Percentiles rank a stretch among this genome's conserved stretches.
Evolutionary conservation across 78 protist species (phyloP).

Genomic region (Dictyostelium citrinum): DNA sequence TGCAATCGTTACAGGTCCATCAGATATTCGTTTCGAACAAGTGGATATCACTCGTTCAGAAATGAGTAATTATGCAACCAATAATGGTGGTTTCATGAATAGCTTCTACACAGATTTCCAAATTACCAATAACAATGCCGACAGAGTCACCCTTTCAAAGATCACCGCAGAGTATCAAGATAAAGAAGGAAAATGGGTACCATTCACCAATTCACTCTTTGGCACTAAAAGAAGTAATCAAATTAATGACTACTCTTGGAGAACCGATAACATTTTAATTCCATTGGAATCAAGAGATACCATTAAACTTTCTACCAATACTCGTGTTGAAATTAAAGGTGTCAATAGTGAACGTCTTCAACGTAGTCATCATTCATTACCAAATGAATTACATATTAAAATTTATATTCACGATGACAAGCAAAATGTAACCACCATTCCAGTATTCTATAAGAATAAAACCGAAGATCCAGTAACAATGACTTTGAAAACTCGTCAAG

Average conservation of each 20-base stretch:
- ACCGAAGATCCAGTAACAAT: conserved; percentile 37
- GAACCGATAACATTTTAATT: conserved; percentile 3
- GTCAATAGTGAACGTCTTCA: neutral
- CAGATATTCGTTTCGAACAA: conserved; percentile 39
- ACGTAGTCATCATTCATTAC: conserved; percentile 14
- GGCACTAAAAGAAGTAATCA: neutral
- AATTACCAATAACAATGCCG: conserved; percentile 15
- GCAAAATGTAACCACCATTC: conserved; percentile 24
- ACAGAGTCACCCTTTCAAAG: conserved; percentile 25
- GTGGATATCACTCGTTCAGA: conserved; percentile 30
- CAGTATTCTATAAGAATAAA: conserved; percentile 42
- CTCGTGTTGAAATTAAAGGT: conserved; percentile 2
- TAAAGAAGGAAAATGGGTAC: conserved; percentile 21
- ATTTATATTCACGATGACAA: neutral
- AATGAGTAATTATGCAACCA: neutral
- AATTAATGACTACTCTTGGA: conserved; percentile 36
- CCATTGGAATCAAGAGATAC: conserved; percentile 22
- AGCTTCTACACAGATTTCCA: conserved; percentile 60
- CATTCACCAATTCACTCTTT: conserved; percentile 22
- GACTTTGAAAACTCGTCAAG: neutral
- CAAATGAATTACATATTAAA: conserved; percentile 11
- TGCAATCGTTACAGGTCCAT: conserved; percentile 11
- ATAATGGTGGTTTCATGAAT: neutral
- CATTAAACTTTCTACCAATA: conserved; percentile 19
- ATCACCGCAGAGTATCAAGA: conserved; percentile 37